Conservation (phyloP, 805 yeast genomes). For the Geotrichum ghanense region DNA sequence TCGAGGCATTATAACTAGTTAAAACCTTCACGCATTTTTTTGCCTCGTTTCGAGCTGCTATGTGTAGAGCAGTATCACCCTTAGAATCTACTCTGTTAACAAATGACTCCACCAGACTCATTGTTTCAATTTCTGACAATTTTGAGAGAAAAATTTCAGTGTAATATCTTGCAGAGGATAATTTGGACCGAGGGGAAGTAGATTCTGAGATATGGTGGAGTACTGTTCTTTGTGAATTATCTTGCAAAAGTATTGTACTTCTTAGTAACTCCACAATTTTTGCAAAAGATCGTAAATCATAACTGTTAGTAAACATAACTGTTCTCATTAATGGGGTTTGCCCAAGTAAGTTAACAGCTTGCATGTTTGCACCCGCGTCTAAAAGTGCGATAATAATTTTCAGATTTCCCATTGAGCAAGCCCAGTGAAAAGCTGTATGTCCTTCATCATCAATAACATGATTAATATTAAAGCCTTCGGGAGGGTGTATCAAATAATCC, state of each 20-base stretch:
- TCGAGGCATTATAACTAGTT: conserved; percentile 36
- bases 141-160: conserved; percentile 65
- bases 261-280: conserved; percentile 64
- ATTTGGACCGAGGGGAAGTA: conserved; percentile 51
- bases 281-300: conserved; percentile 68
- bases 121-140: conserved; percentile 51
- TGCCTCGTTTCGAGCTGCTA: conserved; percentile 53
- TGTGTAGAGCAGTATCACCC: conserved; percentile 80
- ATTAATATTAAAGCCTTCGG: conserved; percentile 55
- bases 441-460: conserved; percentile 90
- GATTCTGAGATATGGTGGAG: conserved; percentile 76
- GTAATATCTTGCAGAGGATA: conserved; percentile 76
- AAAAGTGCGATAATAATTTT: conserved; percentile 65
- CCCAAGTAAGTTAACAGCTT: conserved; percentile 53
- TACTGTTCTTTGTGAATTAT: conserved; percentile 60
- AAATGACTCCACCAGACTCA: conserved; percentile 37
- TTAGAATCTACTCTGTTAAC: conserved; percentile 65
- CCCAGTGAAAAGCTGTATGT: conserved; percentile 94
- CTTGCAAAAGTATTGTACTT: conserved; percentile 68
- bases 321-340: conserved; percentile 82
- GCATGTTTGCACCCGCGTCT: conserved; percentile 62
- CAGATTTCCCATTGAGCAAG: conserved; percentile 86
- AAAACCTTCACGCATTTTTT: conserved; percentile 33
- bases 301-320: conserved; percentile 80
- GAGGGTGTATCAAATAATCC: conserved; percentile 50